Percentiles rank a stretch among this genome's conserved stretches.
These are phyloP conservation scores for Staphylotrichum tortipilum DNA, from an alignment of 495 filamentous ascomycete species.

Conservation along the genomic window DNA sequence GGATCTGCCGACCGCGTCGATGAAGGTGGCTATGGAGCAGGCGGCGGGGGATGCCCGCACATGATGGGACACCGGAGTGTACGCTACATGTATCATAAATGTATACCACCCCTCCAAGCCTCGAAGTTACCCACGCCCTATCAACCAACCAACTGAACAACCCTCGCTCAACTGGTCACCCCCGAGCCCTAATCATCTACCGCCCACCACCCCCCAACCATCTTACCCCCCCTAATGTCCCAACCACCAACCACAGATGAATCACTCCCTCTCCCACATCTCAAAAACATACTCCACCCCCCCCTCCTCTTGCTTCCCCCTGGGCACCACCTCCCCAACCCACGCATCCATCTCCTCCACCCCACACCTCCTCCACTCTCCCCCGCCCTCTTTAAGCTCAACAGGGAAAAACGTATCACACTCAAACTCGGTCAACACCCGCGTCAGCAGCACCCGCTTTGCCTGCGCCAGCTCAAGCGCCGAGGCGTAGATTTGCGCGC, in stretches of 20 bases:
- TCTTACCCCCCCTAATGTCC: no score
- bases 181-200: no score
- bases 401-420: slow-evolving; percentile 85
- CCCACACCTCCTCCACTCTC: slow-evolving; percentile 40
- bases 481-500: slow-evolving; percentile 70
- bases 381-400: slow-evolving; percentile 35
- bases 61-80: not conserved
- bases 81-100: no score
- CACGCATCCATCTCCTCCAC: slow-evolving; percentile 46
- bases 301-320: slow-evolving; percentile 44
- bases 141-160: no score
- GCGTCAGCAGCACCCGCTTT: slow-evolving; percentile 54
- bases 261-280: slow-evolving; percentile 49
- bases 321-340: slow-evolving; percentile 50
- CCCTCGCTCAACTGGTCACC: no score
- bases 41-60: not conserved
- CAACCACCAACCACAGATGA: not conserved
- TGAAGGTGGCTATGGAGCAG: slow-evolving; percentile 16
- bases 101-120: no score
- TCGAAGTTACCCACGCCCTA: no score
- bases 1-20: slow-evolving; percentile 23
- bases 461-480: slow-evolving; percentile 47
- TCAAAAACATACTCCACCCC: slow-evolving; percentile 56
- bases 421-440: slow-evolving; percentile 58
- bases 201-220: no score